Conservation (phyloP, 345 rosid genomes). For the Rhizophora mangle region DNA sequence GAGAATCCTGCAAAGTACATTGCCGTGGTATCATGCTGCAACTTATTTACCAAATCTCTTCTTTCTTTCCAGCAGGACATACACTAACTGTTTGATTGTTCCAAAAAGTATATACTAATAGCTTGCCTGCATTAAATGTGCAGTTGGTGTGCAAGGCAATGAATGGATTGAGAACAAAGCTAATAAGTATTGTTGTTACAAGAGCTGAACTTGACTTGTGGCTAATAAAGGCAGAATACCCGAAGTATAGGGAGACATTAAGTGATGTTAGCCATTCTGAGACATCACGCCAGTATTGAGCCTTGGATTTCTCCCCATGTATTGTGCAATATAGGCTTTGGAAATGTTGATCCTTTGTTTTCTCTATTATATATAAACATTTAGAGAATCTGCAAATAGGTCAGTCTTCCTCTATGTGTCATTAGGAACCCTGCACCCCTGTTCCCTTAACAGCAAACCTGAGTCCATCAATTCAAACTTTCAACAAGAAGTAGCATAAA, state of each 20-base stretch:
- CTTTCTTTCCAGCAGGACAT: too few relatives aligned
- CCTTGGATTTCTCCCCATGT: conserved; percentile 19
- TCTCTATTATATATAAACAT: too few relatives aligned
- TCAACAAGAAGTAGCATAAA: too few relatives aligned
- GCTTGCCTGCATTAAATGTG: neutral
- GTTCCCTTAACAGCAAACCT: too few relatives aligned
- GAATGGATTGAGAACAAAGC: conserved; percentile 58
- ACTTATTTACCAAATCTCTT: neutral
- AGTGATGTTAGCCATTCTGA: conserved; percentile 52
- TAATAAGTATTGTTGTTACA: conserved; percentile 51
- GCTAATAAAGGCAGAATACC: conserved; percentile 42
- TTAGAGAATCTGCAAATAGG: too few relatives aligned
- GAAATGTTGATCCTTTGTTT: too few relatives aligned
- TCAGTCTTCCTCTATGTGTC: too few relatives aligned
- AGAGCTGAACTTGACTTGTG: conserved; percentile 63
- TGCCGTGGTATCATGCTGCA: conserved; percentile 37
- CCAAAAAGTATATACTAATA: neutral
- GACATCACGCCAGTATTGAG: conserved; percentile 49
- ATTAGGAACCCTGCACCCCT: too few relatives aligned
- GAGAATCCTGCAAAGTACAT: conserved; percentile 50
- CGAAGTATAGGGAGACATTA: conserved; percentile 44
- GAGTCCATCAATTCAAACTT: too few relatives aligned
- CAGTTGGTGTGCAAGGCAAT: conserved; percentile 53
- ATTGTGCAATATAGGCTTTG: too few relatives aligned
- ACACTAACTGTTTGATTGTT: too few relatives aligned